phyloP scores from a whole-genome alignment of 441 rosid species.

The Kokia cookei region DNA sequence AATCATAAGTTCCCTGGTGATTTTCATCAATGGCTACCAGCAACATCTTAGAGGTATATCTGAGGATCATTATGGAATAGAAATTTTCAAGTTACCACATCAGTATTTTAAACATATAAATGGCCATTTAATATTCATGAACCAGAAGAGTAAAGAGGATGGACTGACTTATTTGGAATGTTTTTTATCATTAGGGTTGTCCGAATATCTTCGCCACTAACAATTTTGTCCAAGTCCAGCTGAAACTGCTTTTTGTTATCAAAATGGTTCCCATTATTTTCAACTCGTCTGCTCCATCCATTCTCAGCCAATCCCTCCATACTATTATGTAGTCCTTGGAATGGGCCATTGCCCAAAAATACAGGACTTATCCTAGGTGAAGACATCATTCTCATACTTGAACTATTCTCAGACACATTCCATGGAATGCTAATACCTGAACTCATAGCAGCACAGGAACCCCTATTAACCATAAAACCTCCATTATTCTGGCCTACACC shows the following conservation, averaged over 20 bases:
- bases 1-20: constrained; percentile 79
- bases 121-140: background rate
- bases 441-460: constrained; percentile 46
- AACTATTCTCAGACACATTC: constrained; percentile 57
- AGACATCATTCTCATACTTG: constrained; percentile 80
- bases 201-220: constrained; percentile 72
- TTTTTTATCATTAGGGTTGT: constrained; percentile 98
- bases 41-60: constrained; percentile 97
- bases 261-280: constrained; percentile 55
- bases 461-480: constrained; percentile 58
- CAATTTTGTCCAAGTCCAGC: constrained; percentile 87
- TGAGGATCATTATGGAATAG: constrained; percentile 20
- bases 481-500: constrained; percentile 56
- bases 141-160: background rate
- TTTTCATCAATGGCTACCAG: constrained; percentile 94
- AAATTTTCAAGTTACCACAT: constrained; percentile 1
- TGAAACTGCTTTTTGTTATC: constrained; percentile 90
- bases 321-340: constrained; percentile 44
- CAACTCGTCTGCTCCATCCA: constrained; percentile 59
- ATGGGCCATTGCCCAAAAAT: constrained; percentile 53
- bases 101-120: background rate
- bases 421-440: constrained; percentile 41
- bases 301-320: constrained; percentile 71
- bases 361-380: constrained; percentile 64
- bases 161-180: constrained; percentile 91